Conservation (phyloP, 2,329 filamentous ascomycete species). For the Claviceps humidiphila region DNA sequence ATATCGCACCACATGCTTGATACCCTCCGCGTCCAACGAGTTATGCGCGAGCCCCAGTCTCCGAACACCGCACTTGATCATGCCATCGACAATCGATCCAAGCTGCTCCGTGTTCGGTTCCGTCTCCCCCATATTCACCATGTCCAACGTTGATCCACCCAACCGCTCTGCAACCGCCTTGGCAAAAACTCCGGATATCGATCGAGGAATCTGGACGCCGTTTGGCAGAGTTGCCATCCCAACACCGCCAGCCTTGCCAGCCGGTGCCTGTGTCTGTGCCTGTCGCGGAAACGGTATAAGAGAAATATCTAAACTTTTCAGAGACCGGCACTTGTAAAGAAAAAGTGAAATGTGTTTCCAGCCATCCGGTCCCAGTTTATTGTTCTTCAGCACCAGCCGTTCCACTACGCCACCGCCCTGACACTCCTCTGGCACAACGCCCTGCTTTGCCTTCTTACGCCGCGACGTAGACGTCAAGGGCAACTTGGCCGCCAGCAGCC, state of each 20-base stretch:
- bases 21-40: slow-evolving; percentile 56
- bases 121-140: slow-evolving; percentile 74
- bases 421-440: slow-evolving; percentile 23
- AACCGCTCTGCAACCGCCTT: slow-evolving; percentile 66
- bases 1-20: slow-evolving; percentile 66
- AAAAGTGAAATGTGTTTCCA: slow-evolving; percentile 90
- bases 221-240: slow-evolving; percentile 13
- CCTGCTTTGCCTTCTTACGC: slow-evolving; percentile 31
- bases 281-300: slow-evolving; percentile 61
- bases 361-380: slow-evolving; percentile 74
- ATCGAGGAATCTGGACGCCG: slow-evolving; percentile 20
- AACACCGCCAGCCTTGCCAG: slow-evolving; percentile 14
- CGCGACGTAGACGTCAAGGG: slow-evolving; percentile 33
- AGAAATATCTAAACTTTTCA: slow-evolving; percentile 78
- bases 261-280: slow-evolving; percentile 17
- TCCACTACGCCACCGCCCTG: slow-evolving; percentile 62
- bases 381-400: slow-evolving; percentile 79
- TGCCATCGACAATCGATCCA: slow-evolving; percentile 64
- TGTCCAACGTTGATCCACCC: slow-evolving; percentile 62
- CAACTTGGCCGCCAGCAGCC: slow-evolving; percentile 66
- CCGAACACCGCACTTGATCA: slow-evolving; percentile 63
- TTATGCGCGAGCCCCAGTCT: slow-evolving; percentile 78
- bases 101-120: slow-evolving; percentile 59
- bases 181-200: slow-evolving; percentile 49
- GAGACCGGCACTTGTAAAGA: slow-evolving; percentile 73